Base-by-base conservation (phyloP, 1,284 basidiomycete genomes). In the Entoloma clypeatum region DNA sequence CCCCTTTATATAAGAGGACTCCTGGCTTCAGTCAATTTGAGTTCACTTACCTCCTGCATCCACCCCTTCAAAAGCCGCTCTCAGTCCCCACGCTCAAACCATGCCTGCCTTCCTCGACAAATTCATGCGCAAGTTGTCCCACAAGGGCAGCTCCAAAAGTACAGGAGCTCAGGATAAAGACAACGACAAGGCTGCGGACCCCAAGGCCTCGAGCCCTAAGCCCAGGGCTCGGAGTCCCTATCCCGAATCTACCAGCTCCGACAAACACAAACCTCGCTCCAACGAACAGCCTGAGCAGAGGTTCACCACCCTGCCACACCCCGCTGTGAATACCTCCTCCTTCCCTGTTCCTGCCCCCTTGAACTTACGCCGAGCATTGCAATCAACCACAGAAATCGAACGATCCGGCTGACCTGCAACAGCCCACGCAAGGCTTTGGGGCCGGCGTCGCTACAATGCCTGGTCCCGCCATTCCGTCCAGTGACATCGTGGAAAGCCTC, bases 231-330 rank as follows among this genome's bases (percentile, higher is more conserved):
- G n/a, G n/a, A n/a, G n/a, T n/a, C n/a, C n/a, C n/a, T n/a, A n/a
- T n/a, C n/a, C n/a, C n/a, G n/a, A n/a, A n/a, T n/a, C n/a, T n/a
- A n/a, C n/a, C n/a, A n/a, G n/a, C n/a, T n/a, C n/a, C n/a, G n/a
- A n/a, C n/a, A n/a, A n/a, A n/a, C n/a, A n/a, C n/a, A n/a, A n/a
- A n/a, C n/a, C n/a, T n/a, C n/a, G n/a, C n/a, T n/a, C 16, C 13
- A 30, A 39, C 26, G 21, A 27, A 13, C 36, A 47, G 23, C 30
- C 51, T 11, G 63, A 69, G 50, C 64, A 53, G 37, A 44, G 49
- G 5, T 73, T 63, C 56, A 55, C 61, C 40, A 73, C 69, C 50
- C 67, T 68, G 44, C 73, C 73, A 24, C 72, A 75, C 51, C 73
- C 73, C 33, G 72, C 72, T 46, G 72, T 74, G 49, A 39, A 68